These are phyloP conservation scores for Euphorbia corollata DNA, from an alignment of 441 rosid genomes.

Conservation along the genomic window DNA sequence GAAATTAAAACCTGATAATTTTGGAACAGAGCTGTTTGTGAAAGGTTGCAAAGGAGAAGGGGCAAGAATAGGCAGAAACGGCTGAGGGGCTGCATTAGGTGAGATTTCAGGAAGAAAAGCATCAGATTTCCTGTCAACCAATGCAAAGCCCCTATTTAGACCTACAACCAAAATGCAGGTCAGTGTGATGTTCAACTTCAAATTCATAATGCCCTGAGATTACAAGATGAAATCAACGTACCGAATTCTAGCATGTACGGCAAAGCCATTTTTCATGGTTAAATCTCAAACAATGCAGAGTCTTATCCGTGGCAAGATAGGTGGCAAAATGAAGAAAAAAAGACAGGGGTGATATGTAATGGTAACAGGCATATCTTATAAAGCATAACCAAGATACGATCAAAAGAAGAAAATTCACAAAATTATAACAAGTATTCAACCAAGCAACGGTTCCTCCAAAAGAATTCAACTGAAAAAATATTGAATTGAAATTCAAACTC, in stretches of 20 bases:
- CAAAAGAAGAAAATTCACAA: constrained; percentile 2
- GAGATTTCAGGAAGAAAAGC: constrained; percentile 52
- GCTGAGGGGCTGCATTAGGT: constrained; percentile 62
- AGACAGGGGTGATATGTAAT: neutral
- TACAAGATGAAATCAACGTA: neutral
- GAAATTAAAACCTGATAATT: constrained; percentile 56
- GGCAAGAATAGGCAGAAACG: constrained; percentile 74
- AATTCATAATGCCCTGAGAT: neutral
- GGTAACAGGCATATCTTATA: neutral
- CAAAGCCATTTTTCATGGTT: neutral
- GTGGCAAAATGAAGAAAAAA: neutral
- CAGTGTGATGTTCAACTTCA: constrained; percentile 8
- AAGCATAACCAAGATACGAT: neutral
- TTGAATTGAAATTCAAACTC: neutral
- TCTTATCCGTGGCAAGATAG: neutral
- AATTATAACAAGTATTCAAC: neutral
- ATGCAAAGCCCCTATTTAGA: constrained; percentile 28
- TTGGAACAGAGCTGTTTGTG: constrained; percentile 54
- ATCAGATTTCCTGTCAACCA: constrained; percentile 21
- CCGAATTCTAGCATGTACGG: neutral
- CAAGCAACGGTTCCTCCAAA: neutral
- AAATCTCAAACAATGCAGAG: neutral
- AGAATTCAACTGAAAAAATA: neutral
- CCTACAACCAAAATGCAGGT: constrained; percentile 33
- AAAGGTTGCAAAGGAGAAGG: constrained; percentile 78